Evolutionary conservation across 805 yeast genomes (phyloP).

Genomic region (Monosporozyma solicola): DNA sequence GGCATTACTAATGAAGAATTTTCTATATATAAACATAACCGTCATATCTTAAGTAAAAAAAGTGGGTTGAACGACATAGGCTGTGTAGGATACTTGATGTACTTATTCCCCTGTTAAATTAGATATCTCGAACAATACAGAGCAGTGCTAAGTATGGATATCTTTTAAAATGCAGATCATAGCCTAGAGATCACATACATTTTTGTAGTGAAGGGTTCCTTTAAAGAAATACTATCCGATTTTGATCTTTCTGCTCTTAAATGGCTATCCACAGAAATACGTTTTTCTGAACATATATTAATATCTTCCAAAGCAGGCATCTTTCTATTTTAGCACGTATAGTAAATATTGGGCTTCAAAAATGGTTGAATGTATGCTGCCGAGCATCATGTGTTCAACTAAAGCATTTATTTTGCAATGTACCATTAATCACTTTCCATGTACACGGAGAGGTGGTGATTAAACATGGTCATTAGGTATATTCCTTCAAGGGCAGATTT

Average conservation of each 20-base stretch:
- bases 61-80: background rate
- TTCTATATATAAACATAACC: no score
- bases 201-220: no score
- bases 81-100: slow-evolving; percentile 20
- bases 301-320: slow-evolving; percentile 3
- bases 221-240: no score
- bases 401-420: background rate
- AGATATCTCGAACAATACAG: slow-evolving; percentile 12
- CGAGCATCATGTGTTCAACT: background rate
- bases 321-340: background rate
- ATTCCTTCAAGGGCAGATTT: no score
- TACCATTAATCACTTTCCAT: no score
- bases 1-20: no score
- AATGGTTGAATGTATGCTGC: background rate
- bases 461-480: no score
- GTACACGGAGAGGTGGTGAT: no score
- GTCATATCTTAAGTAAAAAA: no score
- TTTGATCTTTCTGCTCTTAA: no score
- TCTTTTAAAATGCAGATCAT: background rate
- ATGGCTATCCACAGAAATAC: background rate
- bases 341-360: background rate
- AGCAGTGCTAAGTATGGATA: slow-evolving; percentile 7
- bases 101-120: slow-evolving; percentile 22
- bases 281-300: slow-evolving; percentile 1
- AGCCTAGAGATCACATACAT: slow-evolving; percentile 3